Base-by-base conservation (phyloP, 208 protist genomes). In the Trypanosoma conorhini region DNA sequence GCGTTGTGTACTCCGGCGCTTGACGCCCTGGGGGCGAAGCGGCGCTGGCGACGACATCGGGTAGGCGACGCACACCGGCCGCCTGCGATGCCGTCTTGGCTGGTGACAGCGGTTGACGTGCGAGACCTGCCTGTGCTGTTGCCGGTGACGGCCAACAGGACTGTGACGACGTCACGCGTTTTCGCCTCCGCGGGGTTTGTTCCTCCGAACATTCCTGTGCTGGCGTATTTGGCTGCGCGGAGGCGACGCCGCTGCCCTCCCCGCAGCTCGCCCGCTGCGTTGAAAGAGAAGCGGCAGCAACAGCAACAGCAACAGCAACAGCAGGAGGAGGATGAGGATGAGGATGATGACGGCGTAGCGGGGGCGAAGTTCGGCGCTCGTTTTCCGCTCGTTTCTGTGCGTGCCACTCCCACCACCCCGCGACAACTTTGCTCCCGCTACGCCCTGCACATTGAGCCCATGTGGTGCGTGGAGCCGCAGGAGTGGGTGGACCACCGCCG, bases 91-190 rank as follows among this genome's bases (percentile, higher is more conserved):
- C 61, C 70, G 22, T 26, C 38, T 28, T 74, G 60, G 70, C 15
- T 54, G 26, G 40, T 74, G n/a, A 42, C 26, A 22, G 48, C 38
- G 58, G 40, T 76, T 61, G 71, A 76, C 21, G 56, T 63, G 46
- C 13, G n/a, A 17, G 31, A 70, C 8, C 4, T 76, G 26, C 57
- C 54, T 5, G 31, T 70, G 17, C 46, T 65, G 38, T 40, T 28
- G 22, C 8, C 19, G 13, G 12, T 5, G 24, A 12, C 21, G 22
- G 19, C 26, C 26, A 30, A 51, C 42, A 38, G 8, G 24, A 38
- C 54, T 24, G 17, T 26, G 33, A 38, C 52, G 22, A 4, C 57
- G 1, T 15, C 33, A 4, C 2, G 5, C 10, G 57, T 31, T 4
- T 9, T 30, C 28, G 0, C 31, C 12, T 1, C 33, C n/a, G 22